These are phyloP conservation scores for Wallacemonas rigidus DNA, from an alignment of 208 protist genomes.

Conservation along the genomic window DNA sequence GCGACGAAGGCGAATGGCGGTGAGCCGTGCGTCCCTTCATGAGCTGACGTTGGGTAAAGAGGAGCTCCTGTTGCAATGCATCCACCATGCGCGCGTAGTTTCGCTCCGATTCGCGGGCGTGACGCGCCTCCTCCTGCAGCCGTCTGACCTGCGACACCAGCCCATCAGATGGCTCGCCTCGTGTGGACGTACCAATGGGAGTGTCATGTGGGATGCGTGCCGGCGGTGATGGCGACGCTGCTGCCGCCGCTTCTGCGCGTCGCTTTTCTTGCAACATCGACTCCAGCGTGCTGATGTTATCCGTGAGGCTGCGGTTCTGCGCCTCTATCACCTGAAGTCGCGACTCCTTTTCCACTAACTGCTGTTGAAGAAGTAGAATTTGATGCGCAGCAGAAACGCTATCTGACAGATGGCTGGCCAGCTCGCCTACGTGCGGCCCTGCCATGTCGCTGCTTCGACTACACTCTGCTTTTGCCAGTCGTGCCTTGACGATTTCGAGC, in stretches of 20 bases:
- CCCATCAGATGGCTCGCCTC: background rate
- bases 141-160: conserved; percentile 3
- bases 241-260: background rate
- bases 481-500: background rate
- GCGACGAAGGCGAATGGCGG: background rate
- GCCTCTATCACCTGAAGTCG: conserved; percentile 22
- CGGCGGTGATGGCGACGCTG: background rate
- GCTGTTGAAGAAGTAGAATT: conserved; percentile 34
- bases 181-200: background rate
- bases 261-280: conserved; percentile 1
- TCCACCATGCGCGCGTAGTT: conserved; percentile 19
- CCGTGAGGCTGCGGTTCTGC: background rate
- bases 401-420: no score
- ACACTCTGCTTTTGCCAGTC: conserved; percentile 17
- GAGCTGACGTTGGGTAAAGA: conserved; percentile 13
- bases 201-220: background rate
- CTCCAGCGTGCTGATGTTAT: conserved; percentile 1
- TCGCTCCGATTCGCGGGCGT: conserved; percentile 24
- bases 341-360: conserved; percentile 25
- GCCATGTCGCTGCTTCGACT: background rate
- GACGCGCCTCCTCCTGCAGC: conserved; percentile 24
- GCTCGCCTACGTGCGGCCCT: no score
- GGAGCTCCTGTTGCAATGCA: conserved; percentile 15
- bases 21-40: background rate
- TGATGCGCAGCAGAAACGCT: conserved; percentile 11